These are phyloP conservation scores for Eragrostis curvula DNA, from an alignment of 176 grass and related monocot genomes.

Conservation along the genomic window DNA sequence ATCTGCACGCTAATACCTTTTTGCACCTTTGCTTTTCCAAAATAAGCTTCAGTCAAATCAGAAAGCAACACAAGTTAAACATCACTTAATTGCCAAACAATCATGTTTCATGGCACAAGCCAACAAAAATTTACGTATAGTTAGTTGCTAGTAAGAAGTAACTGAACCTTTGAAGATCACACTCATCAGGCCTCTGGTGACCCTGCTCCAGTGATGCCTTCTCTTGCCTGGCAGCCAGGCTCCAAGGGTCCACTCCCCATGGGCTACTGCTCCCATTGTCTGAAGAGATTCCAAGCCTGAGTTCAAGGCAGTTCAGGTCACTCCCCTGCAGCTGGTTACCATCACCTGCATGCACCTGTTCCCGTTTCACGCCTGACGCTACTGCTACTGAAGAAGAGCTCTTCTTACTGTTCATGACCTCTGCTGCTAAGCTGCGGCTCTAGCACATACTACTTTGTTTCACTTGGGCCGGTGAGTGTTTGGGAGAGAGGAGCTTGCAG, in stretches of 20 bases:
- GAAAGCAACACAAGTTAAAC: no score
- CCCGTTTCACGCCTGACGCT: constrained; percentile 42
- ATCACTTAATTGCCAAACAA: no score
- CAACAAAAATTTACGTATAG: not conserved
- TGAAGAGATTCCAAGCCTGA: constrained; percentile 67
- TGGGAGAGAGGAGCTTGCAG: constrained; percentile 33
- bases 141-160: not conserved
- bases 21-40: no score
- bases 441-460: constrained; percentile 18
- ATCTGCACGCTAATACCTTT: no score
- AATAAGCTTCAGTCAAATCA: no score
- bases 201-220: constrained; percentile 56
- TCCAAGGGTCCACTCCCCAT: constrained; percentile 59
- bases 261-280: constrained; percentile 35
- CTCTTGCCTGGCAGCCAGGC: constrained; percentile 53
- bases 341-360: constrained; percentile 39
- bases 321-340: constrained; percentile 18
- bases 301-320: constrained; percentile 53
- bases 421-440: constrained; percentile 29
- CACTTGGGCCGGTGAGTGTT: constrained; percentile 25
- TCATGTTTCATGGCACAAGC: not conserved
- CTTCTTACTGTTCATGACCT: constrained; percentile 48
- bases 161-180: constrained; percentile 46
- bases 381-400: constrained; percentile 7
- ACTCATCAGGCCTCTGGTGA: constrained; percentile 37